Evolutionary conservation across 331 rosid genomes (phyloP).

Genomic region (Pyracantha coccinea): DNA sequence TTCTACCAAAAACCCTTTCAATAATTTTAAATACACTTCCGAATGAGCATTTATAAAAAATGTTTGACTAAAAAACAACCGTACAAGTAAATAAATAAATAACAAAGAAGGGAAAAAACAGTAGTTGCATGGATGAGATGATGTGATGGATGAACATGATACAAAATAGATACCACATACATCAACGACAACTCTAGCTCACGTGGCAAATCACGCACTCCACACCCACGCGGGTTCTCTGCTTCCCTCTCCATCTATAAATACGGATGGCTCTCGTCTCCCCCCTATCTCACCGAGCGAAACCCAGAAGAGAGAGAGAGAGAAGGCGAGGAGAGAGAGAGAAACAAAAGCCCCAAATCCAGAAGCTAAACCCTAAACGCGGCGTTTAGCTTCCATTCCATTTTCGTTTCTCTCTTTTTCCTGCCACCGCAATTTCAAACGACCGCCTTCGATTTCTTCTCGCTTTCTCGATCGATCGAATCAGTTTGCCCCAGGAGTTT

Average conservation of each 20-base stretch:
- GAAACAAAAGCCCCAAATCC: constrained; percentile 10
- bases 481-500: background rate
- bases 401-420: constrained; percentile 24
- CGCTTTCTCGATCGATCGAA: constrained; percentile 1
- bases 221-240: background rate
- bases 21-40: no score
- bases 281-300: background rate
- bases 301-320: background rate
- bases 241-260: constrained; percentile 17
- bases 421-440: background rate
- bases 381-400: constrained; percentile 25
- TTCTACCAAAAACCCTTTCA: no score
- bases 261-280: background rate
- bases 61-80: background rate
- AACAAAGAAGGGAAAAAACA: background rate
- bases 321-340: constrained; percentile 15
- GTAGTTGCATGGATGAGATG: background rate
- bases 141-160: background rate
- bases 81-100: background rate
- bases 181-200: background rate
- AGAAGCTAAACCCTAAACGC: constrained; percentile 42
- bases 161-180: background rate
- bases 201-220: background rate
- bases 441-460: constrained; percentile 1
- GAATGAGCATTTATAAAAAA: no score